Evolutionary conservation across 208 protist species (phyloP), one percentile per base, ranked within the genome.

Genomic region (Crithidia brevicula): DNA sequence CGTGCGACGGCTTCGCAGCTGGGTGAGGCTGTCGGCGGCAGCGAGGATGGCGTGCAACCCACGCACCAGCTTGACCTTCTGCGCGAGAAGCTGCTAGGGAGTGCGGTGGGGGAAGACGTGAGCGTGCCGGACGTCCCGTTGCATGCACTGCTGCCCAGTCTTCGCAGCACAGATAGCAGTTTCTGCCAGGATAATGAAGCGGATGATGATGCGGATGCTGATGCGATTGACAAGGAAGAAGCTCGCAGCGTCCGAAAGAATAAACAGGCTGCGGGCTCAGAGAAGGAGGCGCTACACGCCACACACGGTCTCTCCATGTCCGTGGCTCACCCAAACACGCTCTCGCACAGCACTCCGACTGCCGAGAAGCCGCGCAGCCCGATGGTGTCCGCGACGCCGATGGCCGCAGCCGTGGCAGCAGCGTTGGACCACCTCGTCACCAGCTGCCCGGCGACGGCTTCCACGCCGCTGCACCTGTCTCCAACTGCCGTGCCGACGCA

Each of bases 291-390:
- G n/a, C n/a, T n/a, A n/a, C n/a, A n/a, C 0, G 30, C 43, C 16
- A 36, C 43, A 27, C 58, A 52, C 30, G 43, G 58, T 1, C 28
- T 64, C n/a, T 30, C 58, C 40, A 13, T 52, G n/a, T 42, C 58
- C 9, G 38, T 62, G 56, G 40, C 40, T 2, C n/a, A n/a, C n/a
- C n/a, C n/a, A n/a, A n/a, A n/a, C n/a, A n/a, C n/a, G n/a, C n/a
- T 50, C 56, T 23, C 58, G 56, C 56, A 50, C 38, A n/a, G n/a
- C n/a, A n/a, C n/a, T n/a, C n/a, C n/a, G n/a, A n/a, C n/a, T 13
- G 6, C 18, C 23, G 18, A 31, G 22, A 16, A 13, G 47, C 2
- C 50, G 28, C n/a, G 8, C 13, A 33, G 16, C 28, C 6, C 22
- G 28, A 8, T 7, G 11, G 15, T 30, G 15, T 2, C 28, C 30